Conservation (phyloP, 2,329 filamentous ascomycete species). For the Beauveria rudraprayagi region DNA sequence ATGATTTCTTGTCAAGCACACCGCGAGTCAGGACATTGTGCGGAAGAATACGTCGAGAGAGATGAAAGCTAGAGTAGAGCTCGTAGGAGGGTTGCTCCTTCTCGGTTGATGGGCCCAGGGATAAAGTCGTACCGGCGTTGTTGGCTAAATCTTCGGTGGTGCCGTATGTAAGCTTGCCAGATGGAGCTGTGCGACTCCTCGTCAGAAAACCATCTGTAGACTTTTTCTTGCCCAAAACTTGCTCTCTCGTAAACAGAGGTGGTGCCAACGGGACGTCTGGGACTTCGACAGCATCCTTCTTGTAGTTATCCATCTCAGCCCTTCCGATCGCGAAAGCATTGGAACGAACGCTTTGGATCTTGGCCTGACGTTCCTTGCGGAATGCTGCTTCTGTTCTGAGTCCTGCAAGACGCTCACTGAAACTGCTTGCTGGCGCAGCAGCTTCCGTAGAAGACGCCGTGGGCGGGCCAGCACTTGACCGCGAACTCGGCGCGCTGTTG, state of each 20-base stretch:
- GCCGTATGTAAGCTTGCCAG: slow-evolving; percentile 11
- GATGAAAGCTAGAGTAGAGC: slow-evolving; percentile 74
- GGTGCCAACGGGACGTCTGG: slow-evolving; percentile 39
- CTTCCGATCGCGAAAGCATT: slow-evolving; percentile 49
- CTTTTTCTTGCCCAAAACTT: slow-evolving; percentile 39
- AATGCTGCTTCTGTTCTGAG: slow-evolving; percentile 50
- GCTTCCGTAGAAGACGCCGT: slow-evolving; percentile 17
- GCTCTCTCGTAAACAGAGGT: slow-evolving; percentile 54
- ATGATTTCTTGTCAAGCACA: slow-evolving; percentile 67
- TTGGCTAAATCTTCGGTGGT: slow-evolving; percentile 9
- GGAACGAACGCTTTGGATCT: slow-evolving; percentile 45
- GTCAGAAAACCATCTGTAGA: slow-evolving; percentile 23
- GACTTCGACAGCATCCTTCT: slow-evolving; percentile 47
- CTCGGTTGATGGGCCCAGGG: slow-evolving; percentile 18
- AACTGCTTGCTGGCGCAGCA: slow-evolving; percentile 45
- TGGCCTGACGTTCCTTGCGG: slow-evolving; percentile 41
- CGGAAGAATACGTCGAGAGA: slow-evolving; percentile 74
- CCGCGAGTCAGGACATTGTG: slow-evolving; percentile 74
- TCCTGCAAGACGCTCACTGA: slow-evolving; percentile 79
- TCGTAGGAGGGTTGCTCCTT: slow-evolving; percentile 56
- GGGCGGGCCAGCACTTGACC: not conserved
- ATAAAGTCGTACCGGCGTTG: slow-evolving; percentile 6
- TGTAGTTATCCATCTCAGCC: slow-evolving; percentile 53
- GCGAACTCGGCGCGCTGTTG: not conserved
- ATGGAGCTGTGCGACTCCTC: slow-evolving; percentile 34